phyloP scores from a whole-genome alignment of 305 asterid genomes.

The Andrographis paniculata region DNA sequence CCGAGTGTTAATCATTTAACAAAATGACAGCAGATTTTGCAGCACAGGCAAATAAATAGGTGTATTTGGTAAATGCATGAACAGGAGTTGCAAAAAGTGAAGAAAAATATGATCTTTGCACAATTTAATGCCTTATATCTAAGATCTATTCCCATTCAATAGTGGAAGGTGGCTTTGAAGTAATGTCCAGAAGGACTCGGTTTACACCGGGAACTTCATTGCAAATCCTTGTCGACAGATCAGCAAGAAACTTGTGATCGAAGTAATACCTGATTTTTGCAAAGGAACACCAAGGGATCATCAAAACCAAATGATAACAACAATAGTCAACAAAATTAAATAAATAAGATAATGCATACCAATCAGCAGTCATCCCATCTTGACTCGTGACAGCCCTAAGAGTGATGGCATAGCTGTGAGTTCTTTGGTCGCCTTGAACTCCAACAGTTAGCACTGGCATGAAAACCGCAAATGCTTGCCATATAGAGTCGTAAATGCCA shows the following conservation, averaged over 20 bases:
- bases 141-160: conserved; percentile 96
- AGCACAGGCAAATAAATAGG: too few species aligned
- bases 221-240: conserved; percentile 78
- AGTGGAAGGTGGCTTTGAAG: conserved; percentile 97
- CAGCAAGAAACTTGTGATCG: conserved; percentile 75
- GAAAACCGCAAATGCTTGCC: conserved; percentile 99
- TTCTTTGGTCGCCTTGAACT: conserved; percentile 97
- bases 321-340: not conserved
- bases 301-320: not conserved
- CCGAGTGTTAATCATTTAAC: too few species aligned
- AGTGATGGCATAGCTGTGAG: conserved; percentile 80
- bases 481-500: conserved; percentile 74
- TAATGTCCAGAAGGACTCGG: conserved; percentile 87
- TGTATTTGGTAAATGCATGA: too few species aligned
- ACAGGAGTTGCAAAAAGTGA: not conserved
- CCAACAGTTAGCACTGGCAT: conserved; percentile 88
- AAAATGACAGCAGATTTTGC: too few species aligned
- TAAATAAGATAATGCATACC: conserved; percentile 32
- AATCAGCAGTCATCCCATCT: conserved; percentile 99
- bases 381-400: conserved; percentile 95
- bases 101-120: not conserved
- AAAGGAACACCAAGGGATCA: conserved; percentile 1
- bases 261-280: conserved; percentile 69
- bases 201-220: conserved; percentile 85
- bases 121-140: not conserved